Conservation (phyloP, 768 basidiomycete genomes). For the Kwoniella sp. region DNA sequence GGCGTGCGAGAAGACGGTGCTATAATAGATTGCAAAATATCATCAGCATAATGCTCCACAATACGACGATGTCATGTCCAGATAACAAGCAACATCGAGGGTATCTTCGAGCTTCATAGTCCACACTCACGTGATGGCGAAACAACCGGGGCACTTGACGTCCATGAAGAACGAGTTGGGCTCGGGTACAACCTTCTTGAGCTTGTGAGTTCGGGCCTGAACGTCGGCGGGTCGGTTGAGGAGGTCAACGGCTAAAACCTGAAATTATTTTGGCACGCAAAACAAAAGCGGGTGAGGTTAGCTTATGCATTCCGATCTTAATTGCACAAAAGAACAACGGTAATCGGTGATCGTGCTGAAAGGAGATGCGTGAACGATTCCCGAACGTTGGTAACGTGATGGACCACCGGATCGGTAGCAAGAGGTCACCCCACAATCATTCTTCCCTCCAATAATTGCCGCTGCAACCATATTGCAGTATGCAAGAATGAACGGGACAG, state of each 20-base stretch:
- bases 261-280: neutral
- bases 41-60: no score
- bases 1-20: slow-evolving; percentile 98
- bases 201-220: slow-evolving; percentile 92
- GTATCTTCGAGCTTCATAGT: neutral
- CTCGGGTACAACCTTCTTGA: slow-evolving; percentile 97
- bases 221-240: slow-evolving; percentile 88
- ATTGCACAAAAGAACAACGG: no score
- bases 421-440: no score
- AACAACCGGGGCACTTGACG: slow-evolving; percentile 85
- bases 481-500: no score
- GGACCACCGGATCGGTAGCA: no score
- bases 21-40: slow-evolving; percentile 60
- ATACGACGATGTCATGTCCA: no score
- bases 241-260: slow-evolving; percentile 97
- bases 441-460: no score
- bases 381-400: no score
- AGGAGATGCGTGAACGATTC: no score
- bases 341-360: no score
- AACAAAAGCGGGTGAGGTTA: neutral
- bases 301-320: neutral
- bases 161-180: slow-evolving; percentile 99
- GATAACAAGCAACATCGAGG: no score
- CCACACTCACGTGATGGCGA: slow-evolving; percentile 56
- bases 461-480: no score